Evolutionary conservation across 2,329 filamentous ascomycete genomes (phyloP).

Genomic region (Botrytis pseudocinerea): DNA sequence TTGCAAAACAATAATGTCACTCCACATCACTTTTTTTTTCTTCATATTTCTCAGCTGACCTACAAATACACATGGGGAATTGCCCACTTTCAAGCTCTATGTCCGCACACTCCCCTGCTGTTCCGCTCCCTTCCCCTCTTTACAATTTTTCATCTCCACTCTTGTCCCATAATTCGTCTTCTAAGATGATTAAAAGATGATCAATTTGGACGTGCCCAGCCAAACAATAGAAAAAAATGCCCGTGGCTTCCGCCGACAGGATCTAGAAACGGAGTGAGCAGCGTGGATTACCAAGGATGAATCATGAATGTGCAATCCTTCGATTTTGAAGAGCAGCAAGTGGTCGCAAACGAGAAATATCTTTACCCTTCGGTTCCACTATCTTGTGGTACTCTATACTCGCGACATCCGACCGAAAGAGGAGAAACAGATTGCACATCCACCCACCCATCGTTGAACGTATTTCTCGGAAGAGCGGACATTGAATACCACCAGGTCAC

Average conservation of each 20-base stretch:
- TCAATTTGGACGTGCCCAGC: neutral
- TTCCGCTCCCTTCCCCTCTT: conserved; percentile 15
- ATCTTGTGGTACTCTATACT: conserved; percentile 6
- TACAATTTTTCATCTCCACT: conserved; percentile 22
- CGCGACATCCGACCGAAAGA: conserved; percentile 3
- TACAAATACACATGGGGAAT: neutral
- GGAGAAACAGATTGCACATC: conserved; percentile 14
- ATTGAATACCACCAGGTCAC: conserved; percentile 11
- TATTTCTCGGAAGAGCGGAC: conserved; percentile 14
- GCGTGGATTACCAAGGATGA: neutral
- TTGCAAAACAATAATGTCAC: conserved; percentile 14
- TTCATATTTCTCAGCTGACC: conserved; percentile 22
- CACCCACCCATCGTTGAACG: conserved; percentile 5
- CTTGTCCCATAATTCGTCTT: conserved; percentile 24
- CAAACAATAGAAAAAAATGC: conserved; percentile 13
- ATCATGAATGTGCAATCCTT: neutral
- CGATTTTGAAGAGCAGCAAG: neutral
- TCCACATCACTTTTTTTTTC: conserved; percentile 15
- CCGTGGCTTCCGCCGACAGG: conserved; percentile 17
- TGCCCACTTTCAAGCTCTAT: conserved; percentile 22
- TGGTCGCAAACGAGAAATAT: conserved; percentile 7
- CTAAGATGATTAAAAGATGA: conserved; percentile 18
- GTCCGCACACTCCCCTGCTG: conserved; percentile 14
- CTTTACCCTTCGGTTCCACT: conserved; percentile 11
- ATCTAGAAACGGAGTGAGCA: neutral